Base-by-base conservation (phyloP, 2,329 filamentous ascomycete genomes). In the Gliomastix tumulicola region DNA sequence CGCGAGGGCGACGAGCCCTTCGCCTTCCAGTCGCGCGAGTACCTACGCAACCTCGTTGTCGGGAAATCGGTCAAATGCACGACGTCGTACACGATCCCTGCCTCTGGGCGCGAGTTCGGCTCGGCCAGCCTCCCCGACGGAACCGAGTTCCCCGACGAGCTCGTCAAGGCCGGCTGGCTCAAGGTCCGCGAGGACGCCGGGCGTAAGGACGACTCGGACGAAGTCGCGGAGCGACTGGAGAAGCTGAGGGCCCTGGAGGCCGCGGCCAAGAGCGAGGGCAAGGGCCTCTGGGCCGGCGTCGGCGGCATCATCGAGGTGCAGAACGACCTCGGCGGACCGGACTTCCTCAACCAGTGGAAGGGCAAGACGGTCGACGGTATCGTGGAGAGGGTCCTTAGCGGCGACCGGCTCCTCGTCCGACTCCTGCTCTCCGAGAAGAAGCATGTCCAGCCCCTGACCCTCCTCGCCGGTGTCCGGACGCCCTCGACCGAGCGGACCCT, bases 111-210 rank as follows among this genome's bases (percentile, higher is more conserved):
- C 48, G 90, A 98, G 56, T 98, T 96, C 55, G 92, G 90, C 46
- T 74, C 79, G 44, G 81, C 88, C 42, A 76, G 77, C 44, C 71
- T 96, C 36, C 79, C 83, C 43, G 83, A 87, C 51, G 88, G 88
- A 34, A 78, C 78, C 21, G 69, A 77, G 38, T 63, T 98, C 35
- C 89, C 92, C 15, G 88, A 97, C 45, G 78, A 85, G 44, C 74
- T 84, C 40, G 79, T 97, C 45, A 81, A 87, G 54, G 86, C 88
- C 51, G 92, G 92, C 47, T 96, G 89, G 88, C 68, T 88, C 44
- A 94, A 92, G 65, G 76, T 98, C 41, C 81, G 92, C 45, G 92
- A 98, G 52, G 92, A 98, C 60, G 89, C 90, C 41, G 89, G 88
- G 43, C 82, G 84, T 46, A 92, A 90, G 55, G 89, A 96, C 47